phyloP scores from a whole-genome alignment of 2,329 filamentous ascomycete species.

The Aureobasidium pullulans region DNA sequence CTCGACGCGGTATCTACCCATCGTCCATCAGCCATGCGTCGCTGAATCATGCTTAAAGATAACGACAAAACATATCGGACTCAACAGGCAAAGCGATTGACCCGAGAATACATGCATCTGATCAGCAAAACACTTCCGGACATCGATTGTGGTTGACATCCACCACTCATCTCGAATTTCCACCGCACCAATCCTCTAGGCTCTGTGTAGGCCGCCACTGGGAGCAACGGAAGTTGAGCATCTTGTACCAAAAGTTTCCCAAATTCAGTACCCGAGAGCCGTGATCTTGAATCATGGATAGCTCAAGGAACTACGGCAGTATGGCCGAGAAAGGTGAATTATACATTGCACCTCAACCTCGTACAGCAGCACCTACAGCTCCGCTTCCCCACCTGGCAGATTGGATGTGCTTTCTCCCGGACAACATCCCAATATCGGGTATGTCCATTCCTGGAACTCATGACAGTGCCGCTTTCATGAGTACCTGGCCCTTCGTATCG shows the following conservation, averaged over 20 bases:
- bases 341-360: background rate
- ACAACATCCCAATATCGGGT: constrained; percentile 21
- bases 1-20: too few relatives aligned
- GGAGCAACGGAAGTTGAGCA: too few relatives aligned
- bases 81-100: background rate
- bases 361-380: background rate
- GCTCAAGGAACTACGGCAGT: background rate
- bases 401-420: constrained; percentile 25
- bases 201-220: too few relatives aligned
- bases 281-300: background rate
- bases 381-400: background rate
- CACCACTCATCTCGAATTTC: too few relatives aligned
- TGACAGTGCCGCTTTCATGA: constrained; percentile 29
- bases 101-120: background rate
- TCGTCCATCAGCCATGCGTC: background rate
- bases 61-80: background rate
- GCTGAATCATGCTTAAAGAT: background rate
- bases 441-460: constrained; percentile 31
- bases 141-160: background rate
- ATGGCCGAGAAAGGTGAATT: constrained; percentile 4
- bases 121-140: too few relatives aligned
- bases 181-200: background rate
- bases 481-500: constrained; percentile 27
- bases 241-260: too few relatives aligned
- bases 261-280: too few relatives aligned